Evolutionary conservation across 148 eudicot species (phyloP), one percentile per base, ranked within the genome.

Genomic region (Nepenthes gracilis): DNA sequence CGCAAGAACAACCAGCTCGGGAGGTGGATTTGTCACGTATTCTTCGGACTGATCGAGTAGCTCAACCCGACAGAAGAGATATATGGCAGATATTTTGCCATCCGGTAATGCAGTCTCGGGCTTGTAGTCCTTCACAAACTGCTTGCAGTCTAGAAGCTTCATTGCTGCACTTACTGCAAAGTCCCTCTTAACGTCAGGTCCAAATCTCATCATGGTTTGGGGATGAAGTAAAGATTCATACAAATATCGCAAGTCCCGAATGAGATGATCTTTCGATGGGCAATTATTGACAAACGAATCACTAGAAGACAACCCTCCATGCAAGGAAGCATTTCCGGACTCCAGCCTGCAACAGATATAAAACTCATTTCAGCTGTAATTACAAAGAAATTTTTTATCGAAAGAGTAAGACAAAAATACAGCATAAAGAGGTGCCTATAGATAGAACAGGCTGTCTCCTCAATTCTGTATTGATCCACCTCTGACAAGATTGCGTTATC

Each of bases 81-180:
- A 70, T n/a, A 81, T 67, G 0, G 74, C 59, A 35, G 70, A 55
- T 32, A 75, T 65, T 14, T 81, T 70, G 33, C 65, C 50, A 4
- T 35, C 33, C 0, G 65, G 57, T 1, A 78, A 65, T 35, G 61
- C 47, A 15, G 62, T 57, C 61, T 77, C 85, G 2, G 85, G 87
- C 55, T 62, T 60, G 70, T 91, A 91, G 50, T 83, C 75, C 65
- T 91, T 91, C 65, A 91, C 81, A 74, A 91, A 91, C 70, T 91
- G 96, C 82, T 91, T 91, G 83, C 97, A 91, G 71, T 87, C 97
- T 3, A 91, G 87, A 55, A 91, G 77, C 59, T 72, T 78, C 47
- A 73, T 73, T 4, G 97, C 96, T 5, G 96, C 81, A 43, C 50
- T 59, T 10, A 86, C 52, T 54, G 74, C 78, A 64, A 60, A 12